A percentile compares a stretch with the other conserved stretches of the same genome.
Conservation (phyloP, 2,329 filamentous ascomycete species). For the Hortaea werneckii region DNA sequence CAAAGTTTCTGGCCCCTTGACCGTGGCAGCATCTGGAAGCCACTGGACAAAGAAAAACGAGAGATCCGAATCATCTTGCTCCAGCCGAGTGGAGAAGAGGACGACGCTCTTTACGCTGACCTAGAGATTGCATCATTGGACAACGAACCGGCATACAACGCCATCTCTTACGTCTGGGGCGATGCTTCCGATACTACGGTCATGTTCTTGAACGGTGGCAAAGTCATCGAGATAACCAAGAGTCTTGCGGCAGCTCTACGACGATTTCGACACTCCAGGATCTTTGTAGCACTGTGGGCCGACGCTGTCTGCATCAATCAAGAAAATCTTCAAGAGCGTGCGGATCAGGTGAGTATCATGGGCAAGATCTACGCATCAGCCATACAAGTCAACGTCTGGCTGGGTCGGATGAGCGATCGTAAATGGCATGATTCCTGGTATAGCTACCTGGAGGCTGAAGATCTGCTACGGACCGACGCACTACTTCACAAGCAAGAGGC, state of each 20-base stretch:
- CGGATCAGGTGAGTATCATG: constrained; percentile 2
- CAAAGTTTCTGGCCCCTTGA: no score
- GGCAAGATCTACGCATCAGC: constrained; percentile 1
- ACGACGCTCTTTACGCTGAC: background rate
- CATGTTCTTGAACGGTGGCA: background rate
- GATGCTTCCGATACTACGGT: background rate
- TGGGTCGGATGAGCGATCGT: no score
- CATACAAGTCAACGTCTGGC: constrained; percentile 1
- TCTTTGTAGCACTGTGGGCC: background rate
- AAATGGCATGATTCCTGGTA: no score
- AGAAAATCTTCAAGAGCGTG: background rate
- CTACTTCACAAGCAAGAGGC: no score
- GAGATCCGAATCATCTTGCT: background rate
- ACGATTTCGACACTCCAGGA: background rate
- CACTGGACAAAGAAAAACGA: background rate
- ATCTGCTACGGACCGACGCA: no score
- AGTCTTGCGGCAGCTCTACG: background rate
- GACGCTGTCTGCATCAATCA: constrained; percentile 6
- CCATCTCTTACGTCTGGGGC: constrained; percentile 6
- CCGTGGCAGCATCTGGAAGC: background rate
- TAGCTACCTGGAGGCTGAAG: no score
- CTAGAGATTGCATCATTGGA: background rate
- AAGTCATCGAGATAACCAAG: background rate
- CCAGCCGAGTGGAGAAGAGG: background rate
- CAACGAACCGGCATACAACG: background rate